Evolutionary conservation across 1,139 yeast genomes (phyloP).

Genomic region (Magnusiomyces fungicola): DNA sequence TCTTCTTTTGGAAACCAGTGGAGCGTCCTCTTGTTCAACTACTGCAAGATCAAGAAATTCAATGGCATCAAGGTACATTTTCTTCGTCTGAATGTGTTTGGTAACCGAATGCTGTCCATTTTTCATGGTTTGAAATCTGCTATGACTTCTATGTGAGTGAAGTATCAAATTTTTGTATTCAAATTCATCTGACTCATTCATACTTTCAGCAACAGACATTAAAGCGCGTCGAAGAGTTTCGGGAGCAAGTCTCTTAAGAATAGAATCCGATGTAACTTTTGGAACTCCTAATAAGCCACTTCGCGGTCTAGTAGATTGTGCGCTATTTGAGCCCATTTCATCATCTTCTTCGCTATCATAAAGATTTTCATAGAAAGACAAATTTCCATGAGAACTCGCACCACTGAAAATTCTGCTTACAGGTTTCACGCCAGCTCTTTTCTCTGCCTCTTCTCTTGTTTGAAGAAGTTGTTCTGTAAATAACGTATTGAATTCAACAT

Average conservation of each 20-base stretch:
- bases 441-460: constrained; percentile 1
- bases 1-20: no score
- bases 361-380: background rate
- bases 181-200: background rate
- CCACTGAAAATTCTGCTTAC: no score
- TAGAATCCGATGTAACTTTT: background rate
- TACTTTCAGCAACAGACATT: constrained; percentile 1
- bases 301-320: background rate
- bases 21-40: background rate
- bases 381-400: background rate
- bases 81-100: background rate
- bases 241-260: constrained; percentile 1
- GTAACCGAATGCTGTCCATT: no score
- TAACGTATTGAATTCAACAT: constrained; percentile 1
- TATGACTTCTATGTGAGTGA: no score
- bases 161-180: no score
- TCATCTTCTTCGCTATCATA: background rate
- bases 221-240: constrained; percentile 2
- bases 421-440: background rate
- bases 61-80: constrained; percentile 5
- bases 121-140: no score
- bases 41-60: background rate
- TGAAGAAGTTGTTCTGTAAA: background rate
- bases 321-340: background rate
- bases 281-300: background rate